A percentile compares a stretch with the other conserved stretches of the same genome.
phyloP scores from a whole-genome alignment of 192 early-diverging fungal genomes.

The Geranomyces variabilis region DNA sequence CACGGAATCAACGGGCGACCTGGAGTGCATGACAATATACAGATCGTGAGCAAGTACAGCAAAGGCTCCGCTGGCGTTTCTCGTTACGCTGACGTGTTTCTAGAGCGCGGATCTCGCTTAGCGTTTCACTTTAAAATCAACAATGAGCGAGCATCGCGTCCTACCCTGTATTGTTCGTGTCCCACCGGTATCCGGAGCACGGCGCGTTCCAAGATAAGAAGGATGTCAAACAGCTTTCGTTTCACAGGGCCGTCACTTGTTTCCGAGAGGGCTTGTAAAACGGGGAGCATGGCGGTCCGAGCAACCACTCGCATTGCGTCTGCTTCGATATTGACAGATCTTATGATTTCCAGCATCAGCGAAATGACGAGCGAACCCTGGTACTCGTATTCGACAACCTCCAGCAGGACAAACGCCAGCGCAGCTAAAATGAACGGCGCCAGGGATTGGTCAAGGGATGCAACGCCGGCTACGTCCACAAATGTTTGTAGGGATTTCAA shows the following conservation, averaged over 20 bases:
- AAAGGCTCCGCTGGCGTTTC: constrained; percentile 1
- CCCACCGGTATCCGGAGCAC: neutral
- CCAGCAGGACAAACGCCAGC: constrained; percentile 15
- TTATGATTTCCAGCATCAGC: constrained; percentile 22
- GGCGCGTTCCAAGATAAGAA: constrained; percentile 30
- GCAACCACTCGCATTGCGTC: neutral
- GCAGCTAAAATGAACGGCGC: constrained; percentile 1
- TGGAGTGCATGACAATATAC: neutral
- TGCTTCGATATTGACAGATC: neutral
- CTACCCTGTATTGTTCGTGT: no score
- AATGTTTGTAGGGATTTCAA: constrained; percentile 2
- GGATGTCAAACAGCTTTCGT: constrained; percentile 27
- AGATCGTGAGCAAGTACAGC: neutral
- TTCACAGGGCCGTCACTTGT: neutral
- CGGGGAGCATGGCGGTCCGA: neutral
- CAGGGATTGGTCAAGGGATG: neutral
- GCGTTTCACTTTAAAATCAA: no score
- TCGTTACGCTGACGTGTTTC: no score
- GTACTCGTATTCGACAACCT: constrained; percentile 11
- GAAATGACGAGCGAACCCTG: constrained; percentile 16
- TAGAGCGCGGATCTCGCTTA: no score
- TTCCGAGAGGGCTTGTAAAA: constrained; percentile 25
- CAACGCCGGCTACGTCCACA: neutral
- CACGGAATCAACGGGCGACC: no score
- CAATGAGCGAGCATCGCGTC: no score